Evolutionary conservation across 768 basidiomycete genomes (phyloP).

Genomic region (Tricholomella constricta): DNA sequence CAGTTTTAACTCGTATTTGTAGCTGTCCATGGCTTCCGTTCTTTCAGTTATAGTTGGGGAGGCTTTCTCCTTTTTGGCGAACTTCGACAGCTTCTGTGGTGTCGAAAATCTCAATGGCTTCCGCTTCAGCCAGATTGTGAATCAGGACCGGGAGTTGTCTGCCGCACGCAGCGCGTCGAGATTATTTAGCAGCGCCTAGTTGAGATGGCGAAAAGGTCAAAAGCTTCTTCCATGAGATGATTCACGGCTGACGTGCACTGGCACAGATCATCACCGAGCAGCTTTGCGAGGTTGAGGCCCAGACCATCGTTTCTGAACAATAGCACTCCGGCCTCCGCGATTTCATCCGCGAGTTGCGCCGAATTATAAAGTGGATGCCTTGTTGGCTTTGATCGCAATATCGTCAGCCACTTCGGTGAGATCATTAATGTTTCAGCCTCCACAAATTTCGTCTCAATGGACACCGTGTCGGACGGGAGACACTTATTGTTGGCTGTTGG

Average conservation of each 20-base stretch:
- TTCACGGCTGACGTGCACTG: not conserved
- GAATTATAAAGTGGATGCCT: slow-evolving; percentile 35
- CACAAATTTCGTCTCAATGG: slow-evolving; percentile 43
- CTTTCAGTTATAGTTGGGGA: too few species aligned
- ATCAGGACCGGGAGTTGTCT: too few species aligned
- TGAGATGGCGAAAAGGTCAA: not conserved
- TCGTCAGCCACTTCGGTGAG: slow-evolving; percentile 34
- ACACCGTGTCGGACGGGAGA: slow-evolving; percentile 35
- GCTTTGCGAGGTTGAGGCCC: slow-evolving; percentile 51
- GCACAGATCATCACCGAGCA: slow-evolving; percentile 46
- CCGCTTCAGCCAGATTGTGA: too few species aligned
- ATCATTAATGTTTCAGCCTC: slow-evolving; percentile 34
- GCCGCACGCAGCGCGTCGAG: too few species aligned
- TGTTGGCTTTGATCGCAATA: slow-evolving; percentile 40
- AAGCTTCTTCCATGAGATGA: not conserved
- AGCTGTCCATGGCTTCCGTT: too few species aligned
- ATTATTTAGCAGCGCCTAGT: too few species aligned
- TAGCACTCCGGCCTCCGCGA: slow-evolving; percentile 37
- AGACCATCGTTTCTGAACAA: slow-evolving; percentile 45
- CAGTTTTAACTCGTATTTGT: too few species aligned
- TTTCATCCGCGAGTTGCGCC: slow-evolving; percentile 43
- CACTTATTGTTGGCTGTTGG: slow-evolving; percentile 33
- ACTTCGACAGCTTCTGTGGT: too few species aligned
- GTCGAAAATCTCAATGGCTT: too few species aligned
- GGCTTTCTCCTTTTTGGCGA: too few species aligned